These are phyloP conservation scores for Yamadazyma aaseri DNA, from an alignment of 1,139 yeast genomes.

Conservation along the genomic window DNA sequence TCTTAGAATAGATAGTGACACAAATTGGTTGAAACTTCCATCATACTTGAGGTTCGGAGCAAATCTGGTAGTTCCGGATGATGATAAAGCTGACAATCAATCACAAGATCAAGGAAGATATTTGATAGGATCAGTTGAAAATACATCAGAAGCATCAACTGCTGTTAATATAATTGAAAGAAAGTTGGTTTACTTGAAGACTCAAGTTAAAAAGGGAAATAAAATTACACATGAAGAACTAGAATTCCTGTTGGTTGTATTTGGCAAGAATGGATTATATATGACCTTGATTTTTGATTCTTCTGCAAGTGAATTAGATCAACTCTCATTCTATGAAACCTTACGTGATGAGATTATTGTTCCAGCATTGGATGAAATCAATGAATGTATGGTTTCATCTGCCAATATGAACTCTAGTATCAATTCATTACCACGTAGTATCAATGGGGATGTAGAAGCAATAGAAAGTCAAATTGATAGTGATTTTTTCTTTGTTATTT, in stretches of 20 bases:
- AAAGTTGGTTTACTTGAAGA: slow-evolving; percentile 29
- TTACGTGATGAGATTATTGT: slow-evolving; percentile 18
- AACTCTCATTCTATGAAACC: slow-evolving; percentile 22
- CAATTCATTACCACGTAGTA: slow-evolving; percentile 29
- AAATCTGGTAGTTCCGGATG: slow-evolving; percentile 11
- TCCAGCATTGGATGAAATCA: slow-evolving; percentile 25
- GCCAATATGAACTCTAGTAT: slow-evolving; percentile 27
- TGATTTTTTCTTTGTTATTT: slow-evolving; percentile 40
- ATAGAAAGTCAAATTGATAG: slow-evolving; percentile 22
- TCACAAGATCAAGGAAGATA: slow-evolving; percentile 22
- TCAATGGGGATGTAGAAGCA: slow-evolving; percentile 16
- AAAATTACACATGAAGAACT: slow-evolving; percentile 18
- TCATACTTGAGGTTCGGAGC: slow-evolving; percentile 18
- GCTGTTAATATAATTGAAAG: slow-evolving; percentile 20
- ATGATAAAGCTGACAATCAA: slow-evolving; percentile 14
- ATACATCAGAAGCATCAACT: slow-evolving; percentile 6
- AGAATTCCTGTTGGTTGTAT: slow-evolving; percentile 37
- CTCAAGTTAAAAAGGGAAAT: slow-evolving; percentile 10
- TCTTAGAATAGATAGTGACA: slow-evolving; percentile 7
- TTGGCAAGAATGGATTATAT: slow-evolving; percentile 21
- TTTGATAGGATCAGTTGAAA: slow-evolving; percentile 25
- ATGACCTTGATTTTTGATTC: slow-evolving; percentile 34
- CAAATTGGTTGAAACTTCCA: slow-evolving; percentile 27
- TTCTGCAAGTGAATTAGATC: slow-evolving; percentile 21
- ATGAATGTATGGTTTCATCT: slow-evolving; percentile 13